phyloP scores from a whole-genome alignment of 2,329 filamentous ascomycete genomes.

The Colletotrichum horii region DNA sequence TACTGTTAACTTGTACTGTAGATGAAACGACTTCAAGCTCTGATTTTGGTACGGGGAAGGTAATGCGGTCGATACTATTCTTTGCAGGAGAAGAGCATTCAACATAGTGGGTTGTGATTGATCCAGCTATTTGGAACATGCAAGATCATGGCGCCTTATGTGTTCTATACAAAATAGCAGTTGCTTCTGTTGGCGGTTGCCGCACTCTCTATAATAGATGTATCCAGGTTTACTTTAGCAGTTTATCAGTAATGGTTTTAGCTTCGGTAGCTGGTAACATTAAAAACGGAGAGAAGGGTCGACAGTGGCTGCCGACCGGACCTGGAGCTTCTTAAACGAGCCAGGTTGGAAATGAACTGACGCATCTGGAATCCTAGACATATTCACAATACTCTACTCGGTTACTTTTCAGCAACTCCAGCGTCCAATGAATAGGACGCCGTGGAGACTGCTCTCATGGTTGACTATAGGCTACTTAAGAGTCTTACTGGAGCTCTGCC shows the following conservation, averaged over 20 bases:
- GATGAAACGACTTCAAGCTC: not conserved
- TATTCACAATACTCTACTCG: not conserved
- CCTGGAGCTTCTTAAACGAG: not conserved
- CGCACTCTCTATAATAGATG: too few species aligned
- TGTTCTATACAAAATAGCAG: too few species aligned
- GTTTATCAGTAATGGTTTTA: not conserved
- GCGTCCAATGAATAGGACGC: not conserved
- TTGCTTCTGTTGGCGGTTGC: too few species aligned
- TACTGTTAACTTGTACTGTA: not conserved
- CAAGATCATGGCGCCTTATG: not conserved
- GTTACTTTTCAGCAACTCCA: too few species aligned
- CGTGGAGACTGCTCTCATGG: not conserved
- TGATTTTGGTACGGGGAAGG: accelerated
- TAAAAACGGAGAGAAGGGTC: not conserved
- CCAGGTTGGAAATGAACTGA: not conserved
- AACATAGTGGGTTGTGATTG: accelerated
- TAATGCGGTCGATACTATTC: not conserved
- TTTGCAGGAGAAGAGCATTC: not conserved
- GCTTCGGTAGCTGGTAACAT: not conserved
- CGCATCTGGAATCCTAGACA: not conserved
- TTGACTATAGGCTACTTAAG: not conserved
- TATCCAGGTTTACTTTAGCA: too few species aligned
- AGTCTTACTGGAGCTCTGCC: not conserved
- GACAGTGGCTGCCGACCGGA: not conserved
- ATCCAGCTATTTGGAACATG: not conserved